Evolutionary conservation across 306 rosid genomes (phyloP).

Genomic region (Casuarina cunninghamiana): DNA sequence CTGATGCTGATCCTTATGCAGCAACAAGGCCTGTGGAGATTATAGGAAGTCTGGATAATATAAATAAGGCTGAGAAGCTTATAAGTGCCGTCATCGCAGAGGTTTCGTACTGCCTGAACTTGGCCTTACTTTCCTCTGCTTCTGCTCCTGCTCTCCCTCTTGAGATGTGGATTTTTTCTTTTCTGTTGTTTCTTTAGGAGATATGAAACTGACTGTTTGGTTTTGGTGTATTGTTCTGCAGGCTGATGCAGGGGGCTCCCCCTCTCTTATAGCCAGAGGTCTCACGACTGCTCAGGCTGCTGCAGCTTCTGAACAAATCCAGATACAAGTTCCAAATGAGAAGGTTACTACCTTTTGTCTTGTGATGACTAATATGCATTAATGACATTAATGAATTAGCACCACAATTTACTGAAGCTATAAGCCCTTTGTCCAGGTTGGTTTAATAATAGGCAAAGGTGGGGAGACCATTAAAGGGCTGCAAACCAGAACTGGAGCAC

Average conservation of each 20-base stretch:
- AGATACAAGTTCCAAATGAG: constrained; percentile 94
- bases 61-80: constrained; percentile 86
- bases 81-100: constrained; percentile 90
- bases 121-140: not conserved
- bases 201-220: not conserved
- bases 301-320: constrained; percentile 91
- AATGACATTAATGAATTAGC: not conserved
- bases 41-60: constrained; percentile 72
- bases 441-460: constrained; percentile 95
- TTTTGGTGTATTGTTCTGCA: constrained; percentile 33
- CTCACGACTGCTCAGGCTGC: constrained; percentile 64
- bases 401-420: constrained; percentile 5
- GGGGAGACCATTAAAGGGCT: constrained; percentile 95
- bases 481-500: constrained; percentile 94
- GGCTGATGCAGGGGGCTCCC: constrained; percentile 99
- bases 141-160: not conserved
- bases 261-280: constrained; percentile 92
- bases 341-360: constrained; percentile 50
- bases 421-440: constrained; percentile 55
- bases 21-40: constrained; percentile 81
- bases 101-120: constrained; percentile 40
- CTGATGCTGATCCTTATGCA: constrained; percentile 68
- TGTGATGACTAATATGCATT: constrained; percentile 14
- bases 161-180: not conserved
- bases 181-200: not conserved